Base-by-base conservation (phyloP, 2,329 filamentous ascomycete genomes). In the Pseudogymnoascus sp. region DNA sequence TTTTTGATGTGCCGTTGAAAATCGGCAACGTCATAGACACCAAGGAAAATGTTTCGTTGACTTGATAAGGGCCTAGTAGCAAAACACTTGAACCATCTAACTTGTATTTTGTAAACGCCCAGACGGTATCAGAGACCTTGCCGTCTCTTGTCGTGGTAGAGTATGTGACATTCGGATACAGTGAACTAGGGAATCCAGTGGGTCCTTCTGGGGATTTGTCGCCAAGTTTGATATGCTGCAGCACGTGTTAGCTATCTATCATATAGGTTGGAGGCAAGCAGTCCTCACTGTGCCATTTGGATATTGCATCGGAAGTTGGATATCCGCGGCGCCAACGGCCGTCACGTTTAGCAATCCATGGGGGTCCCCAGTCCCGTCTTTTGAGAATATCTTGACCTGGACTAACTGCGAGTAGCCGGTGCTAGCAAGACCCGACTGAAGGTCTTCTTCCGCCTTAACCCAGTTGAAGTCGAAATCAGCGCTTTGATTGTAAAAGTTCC, bases 111-210 rank as follows among this genome's bases (percentile, higher is more conserved):
- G 64, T 6, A 61, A 70, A 72, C 9, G 70, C 71, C n/a, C 54
- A 37, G 33, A 41, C 57, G 11, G 35, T 59, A 17, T 36, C 54
- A 26, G 24, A 59, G 41, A 33, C 35, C 33, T 15, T 21, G 24
- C 37, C 57, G 11, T 40, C 35, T 39, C 1, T 54, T 21, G 61
- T 58, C 13, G 64, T 59, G 11, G 61, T 26, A 6, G 60, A 70
- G 69, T 90, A 90, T 0, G 86, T 89, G 62, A 96, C 81, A 67
- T 92, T 92, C 0, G 92, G 92, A 69, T 91, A 96, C 2, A 96
- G 79, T 2, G 74, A 72, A 0, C 85, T 78, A 9, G 91, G 89
- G 66, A 87, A 95, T 39, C 90, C 90, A n/a, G 79, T 74, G 3
- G 76, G 29, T 33, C 47, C 47, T 7, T 54, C 47, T 4, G 57